Percentiles rank a stretch among this genome's conserved stretches.
Evolutionary conservation across 495 filamentous ascomycete genomes (phyloP).

Genomic region (Astrothelium macrocarpum): DNA sequence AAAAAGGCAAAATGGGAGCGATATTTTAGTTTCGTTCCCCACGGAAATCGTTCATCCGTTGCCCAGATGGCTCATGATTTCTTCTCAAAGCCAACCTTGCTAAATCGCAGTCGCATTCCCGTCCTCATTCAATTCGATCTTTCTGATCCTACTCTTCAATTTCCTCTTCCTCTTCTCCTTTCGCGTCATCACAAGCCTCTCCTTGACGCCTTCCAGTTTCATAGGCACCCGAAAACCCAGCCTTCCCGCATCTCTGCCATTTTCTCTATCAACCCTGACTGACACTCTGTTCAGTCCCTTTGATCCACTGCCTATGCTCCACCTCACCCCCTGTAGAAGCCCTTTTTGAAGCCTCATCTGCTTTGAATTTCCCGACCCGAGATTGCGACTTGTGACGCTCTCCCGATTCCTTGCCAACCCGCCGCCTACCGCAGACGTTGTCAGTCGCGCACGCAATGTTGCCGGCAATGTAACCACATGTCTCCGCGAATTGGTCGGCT

Average conservation of each 20-base stretch:
- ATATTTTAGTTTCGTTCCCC: neutral
- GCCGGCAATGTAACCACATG: slow-evolving; percentile 45
- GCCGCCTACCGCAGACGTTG: neutral
- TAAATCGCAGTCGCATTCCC: too few relatives aligned
- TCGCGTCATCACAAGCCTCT: slow-evolving; percentile 45
- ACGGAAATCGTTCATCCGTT: slow-evolving; percentile 17
- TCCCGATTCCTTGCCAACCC: neutral
- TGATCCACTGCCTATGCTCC: slow-evolving; percentile 25
- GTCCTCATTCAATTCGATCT: slow-evolving; percentile 18
- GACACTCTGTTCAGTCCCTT: slow-evolving; percentile 17
- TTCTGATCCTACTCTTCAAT: slow-evolving; percentile 58
- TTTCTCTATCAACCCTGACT: slow-evolving; percentile 16
- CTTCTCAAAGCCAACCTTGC: too few relatives aligned
- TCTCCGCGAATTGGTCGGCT: slow-evolving; percentile 45
- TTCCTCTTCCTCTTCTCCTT: slow-evolving; percentile 52
- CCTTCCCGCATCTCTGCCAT: slow-evolving; percentile 33
- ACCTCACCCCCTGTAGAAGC: slow-evolving; percentile 12
- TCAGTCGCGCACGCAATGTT: slow-evolving; percentile 6
- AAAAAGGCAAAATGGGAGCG: neutral
- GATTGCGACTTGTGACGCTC: neutral
- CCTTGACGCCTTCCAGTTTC: slow-evolving; percentile 48
- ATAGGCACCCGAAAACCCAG: slow-evolving; percentile 42
- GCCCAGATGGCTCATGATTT: neutral
- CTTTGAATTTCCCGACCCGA: neutral
- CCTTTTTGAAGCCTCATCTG: neutral